These are phyloP conservation scores for Amphibolis antarctica DNA, from an alignment of 106 monocot species.

Conservation along the genomic window DNA sequence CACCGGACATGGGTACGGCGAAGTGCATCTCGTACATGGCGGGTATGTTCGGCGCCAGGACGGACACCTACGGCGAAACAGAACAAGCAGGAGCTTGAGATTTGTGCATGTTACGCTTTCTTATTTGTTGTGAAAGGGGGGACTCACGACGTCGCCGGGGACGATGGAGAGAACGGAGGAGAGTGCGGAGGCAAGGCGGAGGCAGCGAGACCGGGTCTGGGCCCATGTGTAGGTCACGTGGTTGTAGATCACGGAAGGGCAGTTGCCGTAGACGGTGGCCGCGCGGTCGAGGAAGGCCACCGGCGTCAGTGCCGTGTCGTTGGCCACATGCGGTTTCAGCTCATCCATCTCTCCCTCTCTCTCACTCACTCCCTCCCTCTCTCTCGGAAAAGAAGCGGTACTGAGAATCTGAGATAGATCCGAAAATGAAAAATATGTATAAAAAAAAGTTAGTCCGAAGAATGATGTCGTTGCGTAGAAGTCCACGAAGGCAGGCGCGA, in stretches of 20 bases:
- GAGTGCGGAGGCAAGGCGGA: slow-evolving; percentile 45
- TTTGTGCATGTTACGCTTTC: not conserved
- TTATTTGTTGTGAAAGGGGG: too few relatives aligned
- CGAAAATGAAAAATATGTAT: too few relatives aligned
- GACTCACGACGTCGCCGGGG: slow-evolving; percentile 39
- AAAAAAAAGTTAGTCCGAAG: too few relatives aligned
- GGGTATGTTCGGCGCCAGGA: slow-evolving; percentile 27
- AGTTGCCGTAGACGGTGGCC: slow-evolving; percentile 45
- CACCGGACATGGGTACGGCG: slow-evolving; percentile 56
- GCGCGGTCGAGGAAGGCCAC: slow-evolving; percentile 49
- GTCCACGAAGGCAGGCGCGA: too few relatives aligned
- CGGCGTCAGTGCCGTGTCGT: slow-evolving; percentile 34
- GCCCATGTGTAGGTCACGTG: slow-evolving; percentile 34
- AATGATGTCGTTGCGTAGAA: too few relatives aligned
- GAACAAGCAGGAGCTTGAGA: not conserved
- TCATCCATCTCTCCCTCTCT: slow-evolving; percentile 12
- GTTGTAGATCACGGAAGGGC: slow-evolving; percentile 33
- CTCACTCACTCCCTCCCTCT: not conserved
- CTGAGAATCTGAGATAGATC: too few relatives aligned
- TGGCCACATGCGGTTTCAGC: slow-evolving; percentile 20
- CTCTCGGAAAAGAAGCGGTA: too few relatives aligned
- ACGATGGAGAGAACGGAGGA: slow-evolving; percentile 21
- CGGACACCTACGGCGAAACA: slow-evolving; percentile 4
- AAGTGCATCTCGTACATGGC: slow-evolving; percentile 77
- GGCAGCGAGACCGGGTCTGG: slow-evolving; percentile 39